Evolutionary conservation across 257 asterid species (phyloP), one percentile per base, ranked within the genome.

Genomic region (Petunia secreta): DNA sequence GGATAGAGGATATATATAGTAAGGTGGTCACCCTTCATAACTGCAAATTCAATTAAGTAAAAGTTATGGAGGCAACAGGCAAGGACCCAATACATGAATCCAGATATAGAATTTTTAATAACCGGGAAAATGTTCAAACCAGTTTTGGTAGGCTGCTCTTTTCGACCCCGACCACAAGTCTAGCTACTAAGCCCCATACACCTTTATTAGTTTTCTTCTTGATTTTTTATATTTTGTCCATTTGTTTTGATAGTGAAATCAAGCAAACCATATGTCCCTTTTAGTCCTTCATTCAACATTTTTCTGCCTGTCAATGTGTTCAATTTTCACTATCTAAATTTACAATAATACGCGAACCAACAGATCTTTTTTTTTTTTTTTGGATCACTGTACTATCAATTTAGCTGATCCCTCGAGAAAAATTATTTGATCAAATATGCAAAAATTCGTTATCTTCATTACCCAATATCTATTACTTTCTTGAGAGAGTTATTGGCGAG

Each of bases 141-240:
- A 71, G 48, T 71, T 48, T 46, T 71, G 60, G 77, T 71, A 11
- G 44, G 60, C 10, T 34, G 60, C 11, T 34, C 6, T 71, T 71
- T 71, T 71, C 57, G 60, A 71, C 43, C 34, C 44, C 59, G 11
- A 71, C 77, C 46, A 0, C 60, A 71, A 10, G 16, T 25, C 34
- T 10, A 46, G 36, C 25, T 46, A 4, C 16, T 46, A 69, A 9
- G 41, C 10, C 76, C 76, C 59, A 46, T 71, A 71, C 77, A 71
- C 5, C 77, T 46, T 9, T n/a, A n/a, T 71, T 71, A 71, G 34
- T 9, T 71, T 34, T 71, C 34, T 11, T 48, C 60, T 71, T 69
- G 59, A 69, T 69, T 46, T 69, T 69, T 69, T 1, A 48, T 48
- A 39, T 71, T 71, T 71, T 71, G 60, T 71, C 77, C 60, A 71